Conservation (phyloP, 2,329 filamentous ascomycete species). For the Ophiostoma sp. region DNA sequence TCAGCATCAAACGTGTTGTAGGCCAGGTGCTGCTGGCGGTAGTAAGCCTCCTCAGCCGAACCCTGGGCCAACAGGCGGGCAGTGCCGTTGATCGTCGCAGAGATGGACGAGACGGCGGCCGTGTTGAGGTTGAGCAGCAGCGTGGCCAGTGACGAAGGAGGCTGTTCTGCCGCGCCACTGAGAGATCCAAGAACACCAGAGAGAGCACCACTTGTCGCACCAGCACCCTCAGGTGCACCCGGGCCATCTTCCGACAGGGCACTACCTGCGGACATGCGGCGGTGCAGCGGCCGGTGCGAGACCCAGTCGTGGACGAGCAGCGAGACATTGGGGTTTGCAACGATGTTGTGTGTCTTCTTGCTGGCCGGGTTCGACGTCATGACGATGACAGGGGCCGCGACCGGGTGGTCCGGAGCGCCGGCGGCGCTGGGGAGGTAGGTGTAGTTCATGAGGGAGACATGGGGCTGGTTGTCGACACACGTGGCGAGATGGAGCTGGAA, state of each 20-base stretch:
- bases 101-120: slow-evolving; percentile 82
- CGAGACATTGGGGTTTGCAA: slow-evolving; percentile 82
- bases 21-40: slow-evolving; percentile 77
- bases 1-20: slow-evolving; percentile 83
- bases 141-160: slow-evolving; percentile 70
- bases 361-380: slow-evolving; percentile 85
- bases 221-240: background rate
- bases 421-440: slow-evolving; percentile 85
- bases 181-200: background rate
- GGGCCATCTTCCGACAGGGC: slow-evolving; percentile 43
- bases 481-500: slow-evolving; percentile 90
- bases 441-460: slow-evolving; percentile 98
- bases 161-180: slow-evolving; percentile 55
- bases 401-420: slow-evolving; percentile 46
- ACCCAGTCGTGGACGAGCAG: slow-evolving; percentile 98
- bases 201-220: background rate
- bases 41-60: slow-evolving; percentile 81
- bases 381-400: slow-evolving; percentile 71
- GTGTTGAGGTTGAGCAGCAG: slow-evolving; percentile 90
- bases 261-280: slow-evolving; percentile 60
- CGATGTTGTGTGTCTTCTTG: slow-evolving; percentile 78
- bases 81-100: slow-evolving; percentile 87
- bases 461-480: slow-evolving; percentile 76
- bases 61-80: slow-evolving; percentile 72
- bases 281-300: slow-evolving; percentile 81